phyloP scores from a whole-genome alignment of 306 rosid genomes.

The Vigna trinervia region DNA sequence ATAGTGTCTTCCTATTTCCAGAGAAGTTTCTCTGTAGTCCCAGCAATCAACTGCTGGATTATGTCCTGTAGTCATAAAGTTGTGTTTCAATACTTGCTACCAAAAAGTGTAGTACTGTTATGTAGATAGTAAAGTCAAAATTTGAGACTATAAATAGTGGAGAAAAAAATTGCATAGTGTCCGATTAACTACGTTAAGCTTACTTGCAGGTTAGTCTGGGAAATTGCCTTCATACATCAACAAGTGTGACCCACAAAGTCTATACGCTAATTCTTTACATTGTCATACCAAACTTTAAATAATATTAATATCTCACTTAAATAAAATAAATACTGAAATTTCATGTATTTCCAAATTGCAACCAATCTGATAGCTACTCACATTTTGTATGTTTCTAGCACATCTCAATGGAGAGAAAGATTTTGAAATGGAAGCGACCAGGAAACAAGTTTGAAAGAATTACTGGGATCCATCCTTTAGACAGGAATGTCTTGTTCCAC shows the following conservation, averaged over 20 bases:
- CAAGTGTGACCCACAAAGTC: slow-evolving; percentile 3
- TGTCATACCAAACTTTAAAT: slow-evolving; percentile 28
- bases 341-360: slow-evolving; percentile 26
- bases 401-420: slow-evolving; percentile 75
- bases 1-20: slow-evolving; percentile 35
- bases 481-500: slow-evolving; percentile 68
- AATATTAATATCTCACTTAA: slow-evolving; percentile 29
- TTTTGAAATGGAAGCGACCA: slow-evolving; percentile 71
- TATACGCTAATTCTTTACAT: slow-evolving; percentile 20
- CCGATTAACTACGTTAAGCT: slow-evolving; percentile 19
- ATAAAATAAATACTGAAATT: not conserved
- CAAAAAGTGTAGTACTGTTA: slow-evolving; percentile 5
- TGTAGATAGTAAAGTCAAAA: slow-evolving; percentile 7
- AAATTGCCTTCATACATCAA: slow-evolving; percentile 24
- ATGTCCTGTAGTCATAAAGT: slow-evolving; percentile 3
- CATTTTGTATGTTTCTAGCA: slow-evolving; percentile 56
- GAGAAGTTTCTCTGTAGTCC: slow-evolving; percentile 19
- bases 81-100: slow-evolving; percentile 4
- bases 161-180: slow-evolving; percentile 13
- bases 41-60: not conserved
- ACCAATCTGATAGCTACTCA: slow-evolving; percentile 9
- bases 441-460: slow-evolving; percentile 76
- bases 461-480: slow-evolving; percentile 84
- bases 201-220: not conserved
- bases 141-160: slow-evolving; percentile 20